Base-by-base conservation (phyloP, 1,284 basidiomycete species). In the Naganishia sp. region DNA sequence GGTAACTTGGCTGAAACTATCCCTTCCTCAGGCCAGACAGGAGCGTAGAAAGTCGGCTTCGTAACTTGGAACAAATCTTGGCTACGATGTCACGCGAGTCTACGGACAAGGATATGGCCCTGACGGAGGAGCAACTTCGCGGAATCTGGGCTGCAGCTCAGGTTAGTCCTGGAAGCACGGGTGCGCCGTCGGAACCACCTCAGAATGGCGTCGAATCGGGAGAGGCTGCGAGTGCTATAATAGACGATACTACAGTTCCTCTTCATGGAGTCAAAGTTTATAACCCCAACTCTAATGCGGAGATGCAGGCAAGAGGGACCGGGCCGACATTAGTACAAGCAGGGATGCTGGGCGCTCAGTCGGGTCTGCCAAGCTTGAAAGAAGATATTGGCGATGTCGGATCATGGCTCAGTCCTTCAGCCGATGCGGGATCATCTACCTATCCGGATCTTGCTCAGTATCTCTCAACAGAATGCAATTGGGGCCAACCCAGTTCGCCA, bases 1-100 rank as follows among this genome's bases (percentile, higher is more conserved):
- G 6, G 2, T 2, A 39, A 39, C 9, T 39, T 3, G 36, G 39
- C 31, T 42, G 23, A 25, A 43, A 11, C 55, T 21, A 7, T 23
- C 43, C 50, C 50, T 44, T 11, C 18, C 63, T 71, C 72, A 65
- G 71, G 67, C 3, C 70, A 66, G n/a, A 70, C 70, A 53, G 69
- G 18, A 70, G 71, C 44, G 67, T 74, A 9, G 73, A 74, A 63
- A 71, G 64, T 36, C 68, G 73, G 3, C 67, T 74, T 25, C 70
- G 72, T 25, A 74, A 73, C 59, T 69, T 74, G 31, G 73, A 74
- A 59, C 69, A 68, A 39, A 69, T 74, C 11, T 67, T 73, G 10
- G 70, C 73, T 13, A 71, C 60, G 44, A 74, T 73, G 6, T 72
- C 72, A 13, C 63, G 69, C 16, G 71, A 70, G 21, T 42, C 39